Percentiles rank a stretch among this genome's conserved stretches.
Conservation (phyloP, 257 asterid species). For the Agastache rugosa region DNA sequence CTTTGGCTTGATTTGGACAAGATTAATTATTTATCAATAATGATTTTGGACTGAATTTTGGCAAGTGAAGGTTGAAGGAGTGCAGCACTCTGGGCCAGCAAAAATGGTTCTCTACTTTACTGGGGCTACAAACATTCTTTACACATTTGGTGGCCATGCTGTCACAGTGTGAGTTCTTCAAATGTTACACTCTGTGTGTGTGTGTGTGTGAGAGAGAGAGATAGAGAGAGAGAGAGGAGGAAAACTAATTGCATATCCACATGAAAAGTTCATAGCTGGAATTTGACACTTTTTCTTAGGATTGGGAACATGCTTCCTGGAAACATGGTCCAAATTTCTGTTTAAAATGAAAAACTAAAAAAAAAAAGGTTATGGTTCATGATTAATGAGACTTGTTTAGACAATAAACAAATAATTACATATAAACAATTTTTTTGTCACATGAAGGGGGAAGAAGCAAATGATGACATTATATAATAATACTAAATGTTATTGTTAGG, state of each 20-base stretch:
- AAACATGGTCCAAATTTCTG: conserved; percentile 37
- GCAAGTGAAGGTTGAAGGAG: conserved; percentile 66
- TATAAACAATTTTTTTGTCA: no score
- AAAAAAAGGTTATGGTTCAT: neutral
- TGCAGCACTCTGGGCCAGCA: conserved; percentile 83
- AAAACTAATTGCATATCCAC: conserved; percentile 2
- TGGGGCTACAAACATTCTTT: conserved; percentile 91
- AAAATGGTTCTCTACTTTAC: conserved; percentile 83
- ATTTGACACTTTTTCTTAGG: conserved; percentile 28
- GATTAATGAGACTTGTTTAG: conserved; percentile 4
- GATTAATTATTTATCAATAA: neutral
- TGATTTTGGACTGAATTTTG: conserved; percentile 18
- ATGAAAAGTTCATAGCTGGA: conserved; percentile 32
- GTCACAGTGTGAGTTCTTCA: conserved; percentile 75
- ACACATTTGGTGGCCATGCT: conserved; percentile 93
- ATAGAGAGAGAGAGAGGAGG: neutral
- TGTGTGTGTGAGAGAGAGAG: neutral
- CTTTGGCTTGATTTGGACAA: conserved; percentile 43
- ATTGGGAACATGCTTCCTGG: conserved; percentile 45
- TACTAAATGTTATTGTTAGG: neutral
- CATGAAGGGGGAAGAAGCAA: no score
- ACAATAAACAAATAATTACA: neutral
- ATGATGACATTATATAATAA: no score
- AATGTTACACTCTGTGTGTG: neutral
- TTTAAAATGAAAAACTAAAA: neutral